Evolutionary conservation across 129 eudicot species (phyloP).

Genomic region (Ambrosia artemisiifolia): DNA sequence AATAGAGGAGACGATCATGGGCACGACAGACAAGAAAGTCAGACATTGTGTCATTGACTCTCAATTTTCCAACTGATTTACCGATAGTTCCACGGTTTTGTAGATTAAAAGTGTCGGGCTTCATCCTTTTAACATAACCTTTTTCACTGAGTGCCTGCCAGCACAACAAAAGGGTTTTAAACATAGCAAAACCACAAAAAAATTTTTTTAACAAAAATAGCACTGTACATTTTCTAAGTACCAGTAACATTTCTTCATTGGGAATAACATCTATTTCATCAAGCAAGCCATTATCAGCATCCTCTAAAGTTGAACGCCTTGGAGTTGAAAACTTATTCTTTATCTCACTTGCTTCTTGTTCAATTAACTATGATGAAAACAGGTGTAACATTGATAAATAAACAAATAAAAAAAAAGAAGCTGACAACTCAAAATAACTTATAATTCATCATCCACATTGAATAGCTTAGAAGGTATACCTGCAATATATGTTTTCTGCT

Average conservation of each 20-base stretch:
- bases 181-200: conserved; percentile 1
- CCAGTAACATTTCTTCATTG: conserved; percentile 94
- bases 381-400: not conserved
- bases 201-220: not conserved
- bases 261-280: conserved; percentile 95
- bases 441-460: not conserved
- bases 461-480: conserved; percentile 44
- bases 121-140: conserved; percentile 95
- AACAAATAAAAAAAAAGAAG: not conserved
- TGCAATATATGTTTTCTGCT: conserved; percentile 72
- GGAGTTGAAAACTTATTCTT: conserved; percentile 82
- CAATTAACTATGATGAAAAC: conserved; percentile 57
- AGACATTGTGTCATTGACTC: conserved; percentile 90
- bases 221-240: conserved; percentile 20
- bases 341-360: conserved; percentile 87
- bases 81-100: conserved; percentile 97
- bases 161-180: conserved; percentile 1
- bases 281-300: conserved; percentile 70
- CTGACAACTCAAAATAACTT: not conserved
- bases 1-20: conserved; percentile 78
- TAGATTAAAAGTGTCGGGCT: conserved; percentile 79
- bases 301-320: conserved; percentile 84
- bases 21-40: conserved; percentile 89
- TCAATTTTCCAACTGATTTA: conserved; percentile 93
- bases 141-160: conserved; percentile 91